Evolutionary conservation across 1,139 yeast species (phyloP), one percentile per base, ranked within the genome.

Genomic region (Insectozyma bohioensis): DNA sequence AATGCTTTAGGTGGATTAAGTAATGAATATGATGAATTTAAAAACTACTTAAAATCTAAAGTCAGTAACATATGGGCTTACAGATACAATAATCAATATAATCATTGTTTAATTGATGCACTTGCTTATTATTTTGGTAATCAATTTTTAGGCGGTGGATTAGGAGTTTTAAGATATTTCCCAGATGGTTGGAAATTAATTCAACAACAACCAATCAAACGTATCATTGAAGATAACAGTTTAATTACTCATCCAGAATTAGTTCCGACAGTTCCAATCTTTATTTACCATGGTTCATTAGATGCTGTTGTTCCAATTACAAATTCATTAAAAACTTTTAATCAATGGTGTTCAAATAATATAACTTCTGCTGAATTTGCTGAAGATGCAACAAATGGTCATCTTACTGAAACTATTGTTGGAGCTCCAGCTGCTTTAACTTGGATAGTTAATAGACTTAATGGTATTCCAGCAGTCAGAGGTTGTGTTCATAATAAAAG

Each of bases 341-440:
- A 58, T n/a, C 42, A 36, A 16, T 63, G 66, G 62, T 63, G 68
- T 43, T 49, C 40, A 3, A 43, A 50, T 40, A 66, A 61, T 2
- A 53, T 58, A 12, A 30, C 39, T n/a, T 59, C 65, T 0, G 41
- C 58, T 17, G 67, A 61, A 37, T 52, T 59, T 33, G 47, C 56
- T 11, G 51, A 47, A 12, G 57, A 56, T 29, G 17, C 35, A 10
- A 36, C 49, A 6, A 47, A 58, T 26, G 63, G 63, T 11, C 67
- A 61, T 39, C 28, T 54, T 20, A 38, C 52, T 6, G 64, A 57
- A 37, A 24, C 46, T 6, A 23, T 45, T 11, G 46, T 50, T 28
- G 66, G 67, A 8, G 46, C 51, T 23, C 62, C 62, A 6, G 63
- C 64, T 1, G 65, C 56, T 3, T 37, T 56, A 12, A 51, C 54